These are phyloP conservation scores for Salicornia ramosissima DNA, from an alignment of 148 eudicot genomes.

Conservation along the genomic window DNA sequence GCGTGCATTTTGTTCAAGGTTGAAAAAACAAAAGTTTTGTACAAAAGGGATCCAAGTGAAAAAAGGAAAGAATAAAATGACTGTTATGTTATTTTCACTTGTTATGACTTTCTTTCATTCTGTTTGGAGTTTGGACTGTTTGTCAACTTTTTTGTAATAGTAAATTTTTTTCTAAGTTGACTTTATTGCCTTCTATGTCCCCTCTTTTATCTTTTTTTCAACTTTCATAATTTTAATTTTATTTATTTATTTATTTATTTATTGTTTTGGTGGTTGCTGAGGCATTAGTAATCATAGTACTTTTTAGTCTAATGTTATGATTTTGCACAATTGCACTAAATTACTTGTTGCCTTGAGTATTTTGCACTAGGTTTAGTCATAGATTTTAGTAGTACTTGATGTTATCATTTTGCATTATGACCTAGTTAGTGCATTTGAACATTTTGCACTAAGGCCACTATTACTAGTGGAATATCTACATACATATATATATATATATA, in stretches of 20 bases:
- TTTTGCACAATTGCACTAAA: neutral
- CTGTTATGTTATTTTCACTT: neutral
- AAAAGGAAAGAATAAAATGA: conserved; percentile 3
- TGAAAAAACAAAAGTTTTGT: conserved; percentile 17
- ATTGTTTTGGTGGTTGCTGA: too few species aligned
- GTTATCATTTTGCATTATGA: too few species aligned
- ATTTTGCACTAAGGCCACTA: too few species aligned
- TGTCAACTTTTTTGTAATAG: neutral
- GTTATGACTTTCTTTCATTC: conserved; percentile 12
- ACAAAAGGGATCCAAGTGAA: conserved; percentile 25
- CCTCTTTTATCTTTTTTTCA: neutral
- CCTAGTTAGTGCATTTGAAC: too few species aligned
- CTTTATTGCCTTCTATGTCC: conserved; percentile 2
- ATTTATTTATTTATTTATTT: too few species aligned
- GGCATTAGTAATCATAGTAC: too few species aligned
- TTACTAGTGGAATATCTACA: too few species aligned
- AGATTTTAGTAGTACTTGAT: too few species aligned
- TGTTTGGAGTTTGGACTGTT: too few species aligned
- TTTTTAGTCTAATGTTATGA: neutral
- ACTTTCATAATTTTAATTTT: neutral
- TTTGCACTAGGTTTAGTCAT: neutral
- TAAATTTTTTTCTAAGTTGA: conserved; percentile 3
- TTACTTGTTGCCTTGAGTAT: neutral
- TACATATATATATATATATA: too few species aligned
- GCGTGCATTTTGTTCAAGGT: conserved; percentile 19